Base-by-base conservation (phyloP, 202 grass and related monocot genomes). In the Brachypodium distachyon region DNA sequence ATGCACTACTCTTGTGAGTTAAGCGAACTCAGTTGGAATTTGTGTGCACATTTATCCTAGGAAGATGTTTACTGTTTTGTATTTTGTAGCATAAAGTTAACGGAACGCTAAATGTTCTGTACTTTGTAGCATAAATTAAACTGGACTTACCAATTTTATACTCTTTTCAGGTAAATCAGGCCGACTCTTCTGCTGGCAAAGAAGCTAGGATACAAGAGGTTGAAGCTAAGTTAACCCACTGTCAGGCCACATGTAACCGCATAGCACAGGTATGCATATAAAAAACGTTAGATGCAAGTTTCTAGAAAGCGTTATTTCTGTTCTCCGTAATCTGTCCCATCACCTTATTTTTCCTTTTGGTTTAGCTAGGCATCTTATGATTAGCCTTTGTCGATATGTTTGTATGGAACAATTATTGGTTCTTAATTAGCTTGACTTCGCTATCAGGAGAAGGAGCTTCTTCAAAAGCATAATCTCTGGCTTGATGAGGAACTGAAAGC, bases 401-500 rank as follows among this genome's bases (percentile, higher is more conserved):
- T 46, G 4, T 22, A 48, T 56, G 36, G 44, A 61, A 2, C n/a
- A 75, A 38, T 48, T 12, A 9, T 25, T 70, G 18, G 12, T 41
- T 77, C 39, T 84, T 69, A 70, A 56, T 53, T 72, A 17, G 21
- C 69, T 77, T 83, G 41, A 19, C 41, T 43, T 78, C 12, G 29
- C 37, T 81, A 62, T 63, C 63, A 98, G 96, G 96, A 98, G 85
- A 95, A 95, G 42, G 87, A 98, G 67, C 74, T 98, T 60, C 89
- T 98, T 55, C 82, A 89, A 82, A 92, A 87, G 50, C 89, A 98
- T 74, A 95, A 90, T 72, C 72, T 80, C 23, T 92, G 89, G 89
- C 91, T 98, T 78, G 90, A 90, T 6, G 96, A 95, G 67, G 87
- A 93, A 78, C 77, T 95, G 69, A 95, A 80, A 74, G 49, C 71